phyloP scores from a whole-genome alignment of 305 asterid species.

The Striga hermonthica region DNA sequence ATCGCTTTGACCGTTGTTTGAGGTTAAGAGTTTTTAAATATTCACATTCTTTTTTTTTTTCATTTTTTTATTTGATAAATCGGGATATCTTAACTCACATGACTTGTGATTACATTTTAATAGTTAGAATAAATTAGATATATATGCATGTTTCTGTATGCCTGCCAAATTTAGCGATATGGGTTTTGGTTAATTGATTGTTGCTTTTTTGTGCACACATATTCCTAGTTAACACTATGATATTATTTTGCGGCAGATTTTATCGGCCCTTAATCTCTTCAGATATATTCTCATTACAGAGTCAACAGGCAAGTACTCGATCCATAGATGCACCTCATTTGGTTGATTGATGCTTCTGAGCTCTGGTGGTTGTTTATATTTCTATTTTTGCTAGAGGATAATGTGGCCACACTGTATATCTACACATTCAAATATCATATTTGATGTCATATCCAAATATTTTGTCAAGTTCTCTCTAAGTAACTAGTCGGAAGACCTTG shows the following conservation, averaged over 20 bases:
- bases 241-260: slow-evolving; percentile 59
- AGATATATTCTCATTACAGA: slow-evolving; percentile 74
- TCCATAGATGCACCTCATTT: neutral
- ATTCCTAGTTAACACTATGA: slow-evolving; percentile 5
- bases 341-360: too few relatives aligned
- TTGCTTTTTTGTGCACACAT: neutral
- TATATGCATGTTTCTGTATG: neutral
- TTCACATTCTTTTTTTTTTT: neutral
- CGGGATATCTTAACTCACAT: neutral
- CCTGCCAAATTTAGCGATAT: neutral
- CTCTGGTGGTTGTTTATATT: neutral
- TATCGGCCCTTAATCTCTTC: slow-evolving; percentile 81
- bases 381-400: neutral
- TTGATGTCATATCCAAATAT: too few relatives aligned
- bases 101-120: neutral
- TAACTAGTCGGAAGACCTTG: too few relatives aligned
- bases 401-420: neutral
- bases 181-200: slow-evolving; percentile 15
- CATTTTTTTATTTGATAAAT: too few relatives aligned
- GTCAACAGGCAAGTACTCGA: slow-evolving; percentile 52
- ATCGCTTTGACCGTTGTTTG: neutral
- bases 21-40: neutral
- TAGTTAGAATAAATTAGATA: neutral
- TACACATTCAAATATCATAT: neutral
- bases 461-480: too few relatives aligned